These are phyloP conservation scores for Cryptococcus neoformans DNA, from an alignment of 1,284 basidiomycete genomes.

Conservation along the genomic window DNA sequence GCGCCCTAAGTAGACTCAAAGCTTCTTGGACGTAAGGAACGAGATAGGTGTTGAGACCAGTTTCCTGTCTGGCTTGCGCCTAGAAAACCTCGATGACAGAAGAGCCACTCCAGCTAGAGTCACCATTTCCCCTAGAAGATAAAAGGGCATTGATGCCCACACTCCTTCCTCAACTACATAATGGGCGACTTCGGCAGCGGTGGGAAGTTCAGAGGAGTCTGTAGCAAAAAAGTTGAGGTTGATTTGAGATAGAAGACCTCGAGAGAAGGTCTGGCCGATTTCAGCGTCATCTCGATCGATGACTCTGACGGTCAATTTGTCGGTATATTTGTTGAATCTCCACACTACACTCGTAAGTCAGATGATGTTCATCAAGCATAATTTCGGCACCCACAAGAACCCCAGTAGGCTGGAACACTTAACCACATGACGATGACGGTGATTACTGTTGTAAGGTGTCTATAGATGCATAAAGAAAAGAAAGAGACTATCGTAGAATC, in stretches of 20 bases:
- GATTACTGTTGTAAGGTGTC: conserved; percentile 11
- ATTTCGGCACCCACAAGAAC: conserved; percentile 42
- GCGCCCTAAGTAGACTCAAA: conserved; percentile 25
- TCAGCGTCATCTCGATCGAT: conserved; percentile 53
- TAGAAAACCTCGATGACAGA: conserved; percentile 41
- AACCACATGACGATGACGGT: conserved; percentile 43
- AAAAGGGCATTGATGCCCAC: conserved; percentile 36
- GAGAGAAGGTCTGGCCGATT: conserved; percentile 48
- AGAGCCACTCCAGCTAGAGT: conserved; percentile 30
- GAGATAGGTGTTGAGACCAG: conserved; percentile 44
- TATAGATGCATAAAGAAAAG: too few species aligned
- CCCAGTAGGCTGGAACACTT: conserved; percentile 51
- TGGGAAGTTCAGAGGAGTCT: conserved; percentile 29
- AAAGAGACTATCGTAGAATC: too few species aligned
- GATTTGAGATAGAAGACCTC: conserved; percentile 18
- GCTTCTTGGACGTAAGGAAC: conserved; percentile 34
- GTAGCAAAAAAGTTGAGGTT: conserved; percentile 40
- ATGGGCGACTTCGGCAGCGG: conserved; percentile 21
- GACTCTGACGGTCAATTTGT: conserved; percentile 52
- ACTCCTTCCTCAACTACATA: conserved; percentile 43
- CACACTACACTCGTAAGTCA: conserved; percentile 27
- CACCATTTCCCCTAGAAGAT: conserved; percentile 31
- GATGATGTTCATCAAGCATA: neutral
- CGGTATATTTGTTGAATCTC: conserved; percentile 43
- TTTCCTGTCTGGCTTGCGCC: conserved; percentile 48